Evolutionary conservation across 208 protist species (phyloP), one percentile per base, ranked within the genome.

Genomic region (Zelonia costaricensis): DNA sequence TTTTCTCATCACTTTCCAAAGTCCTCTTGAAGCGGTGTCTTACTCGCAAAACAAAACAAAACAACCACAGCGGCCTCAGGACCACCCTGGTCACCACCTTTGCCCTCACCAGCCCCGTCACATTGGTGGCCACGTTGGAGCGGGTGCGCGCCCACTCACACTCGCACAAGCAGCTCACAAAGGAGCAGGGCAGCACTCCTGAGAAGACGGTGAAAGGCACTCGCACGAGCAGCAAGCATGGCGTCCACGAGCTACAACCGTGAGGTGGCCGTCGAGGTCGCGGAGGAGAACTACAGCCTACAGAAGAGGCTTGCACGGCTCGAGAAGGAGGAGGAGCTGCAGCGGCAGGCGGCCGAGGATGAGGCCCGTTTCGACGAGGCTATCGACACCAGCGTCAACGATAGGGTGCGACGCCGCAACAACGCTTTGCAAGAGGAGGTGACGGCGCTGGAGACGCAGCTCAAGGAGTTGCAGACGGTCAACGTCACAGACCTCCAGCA

Each of bases 401-500:
- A 91, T 40, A 70, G 67, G 20, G 64, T 91, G 7, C 68, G 70
- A 44, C 58, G 62, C 18, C 40, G 73, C 31, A 93, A 91, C 73
- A 71, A 74, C 12, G 56, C 64, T 22, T 76, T 95, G 9, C 71
- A 72, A 39, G 74, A 75, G 6, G 76, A 84, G 39, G 87, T 92
- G 45, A 42, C 57, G 15, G 73, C 79, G 4, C 43, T 93, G 30
- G 74, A 91, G 51, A 57, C 51, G 35, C 62, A 93, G 53, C 66
- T 95, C 27, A 56, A 57, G 12, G 72, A 82, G 36, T 72, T 84
- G 53, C 73, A 80, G 57, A 63, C 40, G 10, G 62, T 84, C 22
- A 91, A 91, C 55, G 76, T 85, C 15, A 70, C 75, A 0, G 83
- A 95, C 46, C 78, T 88, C 40, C 73, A 88, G 61, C 77, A 92